phyloP scores from a whole-genome alignment of 1,284 basidiomycete genomes.

The Dichomitus squalens region DNA sequence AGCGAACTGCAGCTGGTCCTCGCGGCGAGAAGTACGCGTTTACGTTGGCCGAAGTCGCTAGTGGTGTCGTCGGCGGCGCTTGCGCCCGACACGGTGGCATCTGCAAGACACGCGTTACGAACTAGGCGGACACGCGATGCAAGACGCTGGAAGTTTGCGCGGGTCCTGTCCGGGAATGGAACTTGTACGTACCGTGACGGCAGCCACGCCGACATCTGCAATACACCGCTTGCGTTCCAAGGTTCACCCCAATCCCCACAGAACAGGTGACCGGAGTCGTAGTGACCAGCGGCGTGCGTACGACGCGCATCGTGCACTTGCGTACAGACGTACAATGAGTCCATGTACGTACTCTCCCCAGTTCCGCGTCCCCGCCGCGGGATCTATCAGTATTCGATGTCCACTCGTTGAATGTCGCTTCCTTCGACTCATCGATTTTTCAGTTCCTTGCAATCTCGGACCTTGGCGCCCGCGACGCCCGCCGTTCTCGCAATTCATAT shows the following conservation, averaged over 20 bases:
- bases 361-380: not conserved
- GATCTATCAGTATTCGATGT: not conserved
- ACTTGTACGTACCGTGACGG: constrained; percentile 9
- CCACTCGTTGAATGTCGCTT: not conserved
- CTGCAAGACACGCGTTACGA: not conserved
- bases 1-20: not conserved
- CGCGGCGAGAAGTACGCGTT: not conserved
- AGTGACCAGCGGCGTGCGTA: not conserved
- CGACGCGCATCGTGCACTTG: not conserved
- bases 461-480: not conserved
- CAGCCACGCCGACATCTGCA: constrained; percentile 1
- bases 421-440: not conserved
- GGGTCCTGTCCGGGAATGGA: constrained; percentile 3
- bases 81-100: not conserved
- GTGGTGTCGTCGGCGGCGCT: not conserved
- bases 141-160: not conserved
- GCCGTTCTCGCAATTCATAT: no score
- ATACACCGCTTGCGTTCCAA: constrained; percentile 2
- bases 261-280: not conserved
- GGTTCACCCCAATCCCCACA: not conserved
- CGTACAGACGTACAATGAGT: not conserved
- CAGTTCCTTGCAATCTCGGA: not conserved
- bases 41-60: not conserved
- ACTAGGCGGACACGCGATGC: not conserved
- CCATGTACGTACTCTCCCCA: not conserved